Percentiles rank a stretch among this genome's conserved stretches.
Evolutionary conservation across 768 basidiomycete species (phyloP).

Genomic region (Kwoniella dendrophila): DNA sequence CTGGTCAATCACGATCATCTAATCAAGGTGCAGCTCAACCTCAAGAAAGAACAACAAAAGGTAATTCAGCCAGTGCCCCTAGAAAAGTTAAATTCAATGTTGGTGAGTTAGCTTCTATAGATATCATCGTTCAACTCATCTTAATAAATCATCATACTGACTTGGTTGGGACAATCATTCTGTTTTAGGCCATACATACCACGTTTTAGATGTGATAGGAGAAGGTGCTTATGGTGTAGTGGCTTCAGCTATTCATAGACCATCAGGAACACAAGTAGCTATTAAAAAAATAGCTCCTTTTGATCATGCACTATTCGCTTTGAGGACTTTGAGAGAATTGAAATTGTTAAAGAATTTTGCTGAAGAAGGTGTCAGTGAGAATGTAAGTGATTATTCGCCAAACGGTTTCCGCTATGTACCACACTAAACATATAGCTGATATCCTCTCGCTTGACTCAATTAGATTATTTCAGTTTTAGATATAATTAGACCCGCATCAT

Average conservation of each 20-base stretch:
- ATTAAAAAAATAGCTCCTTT: constrained; percentile 97
- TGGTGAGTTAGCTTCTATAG: constrained; percentile 33
- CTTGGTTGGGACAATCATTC: not conserved
- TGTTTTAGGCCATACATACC: constrained; percentile 40
- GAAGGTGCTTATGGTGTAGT: constrained; percentile 87
- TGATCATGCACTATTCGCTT: constrained; percentile 92
- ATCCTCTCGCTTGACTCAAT: not conserved
- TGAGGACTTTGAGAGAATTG: constrained; percentile 82
- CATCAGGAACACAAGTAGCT: constrained; percentile 87
- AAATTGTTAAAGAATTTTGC: constrained; percentile 68
- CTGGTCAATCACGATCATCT: constrained; percentile 1
- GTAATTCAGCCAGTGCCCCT: constrained; percentile 37
- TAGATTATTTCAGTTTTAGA: constrained; percentile 89
- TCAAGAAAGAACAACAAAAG: constrained; percentile 45
- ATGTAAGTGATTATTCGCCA: constrained; percentile 42
- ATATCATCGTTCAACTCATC: not conserved
- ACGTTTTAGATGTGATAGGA: constrained; percentile 54
- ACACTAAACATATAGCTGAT: constrained; percentile 39
- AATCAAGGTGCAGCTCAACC: constrained; percentile 14
- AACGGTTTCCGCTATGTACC: too few species aligned
- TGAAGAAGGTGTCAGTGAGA: constrained; percentile 44
- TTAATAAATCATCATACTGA: not conserved
- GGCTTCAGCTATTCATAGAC: constrained; percentile 84
- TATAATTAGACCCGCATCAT: constrained; percentile 76
- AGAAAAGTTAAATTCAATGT: constrained; percentile 49